Evolutionary conservation across 176 grass and related monocot species (phyloP).

Genomic region (Canna indica): DNA sequence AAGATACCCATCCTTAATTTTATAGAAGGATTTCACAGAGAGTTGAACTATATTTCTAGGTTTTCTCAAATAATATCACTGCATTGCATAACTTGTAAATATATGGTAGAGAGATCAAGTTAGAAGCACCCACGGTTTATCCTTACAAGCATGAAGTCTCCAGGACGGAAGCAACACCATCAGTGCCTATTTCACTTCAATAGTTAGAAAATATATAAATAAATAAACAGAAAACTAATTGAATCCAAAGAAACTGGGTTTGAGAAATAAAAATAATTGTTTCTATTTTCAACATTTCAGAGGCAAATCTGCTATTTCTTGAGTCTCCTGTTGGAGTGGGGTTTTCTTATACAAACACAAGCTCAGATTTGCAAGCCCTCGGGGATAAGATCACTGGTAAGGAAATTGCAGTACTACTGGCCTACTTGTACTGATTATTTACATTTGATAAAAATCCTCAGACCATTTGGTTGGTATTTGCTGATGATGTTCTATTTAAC

Average conservation of each 20-base stretch:
- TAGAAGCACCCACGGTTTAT: too few relatives aligned
- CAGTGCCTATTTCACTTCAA: too few relatives aligned
- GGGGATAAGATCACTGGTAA: conserved; percentile 94
- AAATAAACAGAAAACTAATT: not conserved
- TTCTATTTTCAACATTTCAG: conserved; percentile 31
- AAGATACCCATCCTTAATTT: not conserved
- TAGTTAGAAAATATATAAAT: not conserved
- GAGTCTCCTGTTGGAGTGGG: conserved; percentile 98
- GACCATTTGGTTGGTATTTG: not conserved
- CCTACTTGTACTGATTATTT: not conserved
- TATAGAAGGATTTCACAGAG: not conserved
- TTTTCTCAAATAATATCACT: not conserved
- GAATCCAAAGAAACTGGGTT: not conserved
- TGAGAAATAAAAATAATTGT: not conserved
- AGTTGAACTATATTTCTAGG: not conserved
- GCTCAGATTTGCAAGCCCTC: conserved; percentile 54
- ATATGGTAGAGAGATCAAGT: too few relatives aligned
- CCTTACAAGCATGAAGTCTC: too few relatives aligned
- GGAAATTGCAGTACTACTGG: not conserved
- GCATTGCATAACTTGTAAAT: not conserved
- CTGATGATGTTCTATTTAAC: not conserved
- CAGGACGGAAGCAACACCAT: too few relatives aligned
- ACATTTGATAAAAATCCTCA: not conserved
- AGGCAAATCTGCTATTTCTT: conserved; percentile 89
- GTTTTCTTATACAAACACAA: conserved; percentile 94